Conservation (phyloP, 805 yeast species). For the Helenozyma baotianmanensis region DNA sequence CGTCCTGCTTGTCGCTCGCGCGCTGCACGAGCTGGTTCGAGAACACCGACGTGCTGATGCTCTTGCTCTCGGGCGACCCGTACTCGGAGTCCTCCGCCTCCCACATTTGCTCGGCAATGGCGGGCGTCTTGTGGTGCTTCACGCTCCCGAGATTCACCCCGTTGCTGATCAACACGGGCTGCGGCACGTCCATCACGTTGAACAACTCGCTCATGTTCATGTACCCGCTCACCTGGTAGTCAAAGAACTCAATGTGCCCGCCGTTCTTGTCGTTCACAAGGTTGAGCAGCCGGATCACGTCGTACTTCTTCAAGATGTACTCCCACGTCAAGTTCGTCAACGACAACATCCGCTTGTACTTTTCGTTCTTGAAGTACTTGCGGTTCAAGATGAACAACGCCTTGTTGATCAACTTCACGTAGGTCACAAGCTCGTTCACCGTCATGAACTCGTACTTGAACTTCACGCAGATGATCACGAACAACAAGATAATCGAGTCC, state of each 20-base stretch:
- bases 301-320: constrained; percentile 33
- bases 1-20: constrained; percentile 2
- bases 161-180: constrained; percentile 22
- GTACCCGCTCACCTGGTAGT: constrained; percentile 36
- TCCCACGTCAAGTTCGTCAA: constrained; percentile 41
- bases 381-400: constrained; percentile 39
- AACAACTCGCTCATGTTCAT: constrained; percentile 39
- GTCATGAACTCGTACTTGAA: constrained; percentile 41
- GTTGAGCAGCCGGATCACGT: constrained; percentile 26
- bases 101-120: constrained; percentile 1
- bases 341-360: constrained; percentile 42
- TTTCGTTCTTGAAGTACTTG: constrained; percentile 44
- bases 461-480: constrained; percentile 51
- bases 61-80: constrained; percentile 4
- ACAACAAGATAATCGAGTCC: constrained; percentile 50
- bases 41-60: constrained; percentile 1
- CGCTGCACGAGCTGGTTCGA: constrained; percentile 4
- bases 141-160: constrained; percentile 10
- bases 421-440: constrained; percentile 31
- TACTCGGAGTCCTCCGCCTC: constrained; percentile 5
- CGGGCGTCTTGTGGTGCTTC: constrained; percentile 4
- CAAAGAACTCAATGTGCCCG: constrained; percentile 30
- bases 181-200: constrained; percentile 41
- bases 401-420: constrained; percentile 38
- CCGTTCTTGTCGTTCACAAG: constrained; percentile 19